These are phyloP conservation scores for Thuidium tamariscinum DNA, from an alignment of 225 moss, liverwort and hornwort genomes.

Conservation along the genomic window DNA sequence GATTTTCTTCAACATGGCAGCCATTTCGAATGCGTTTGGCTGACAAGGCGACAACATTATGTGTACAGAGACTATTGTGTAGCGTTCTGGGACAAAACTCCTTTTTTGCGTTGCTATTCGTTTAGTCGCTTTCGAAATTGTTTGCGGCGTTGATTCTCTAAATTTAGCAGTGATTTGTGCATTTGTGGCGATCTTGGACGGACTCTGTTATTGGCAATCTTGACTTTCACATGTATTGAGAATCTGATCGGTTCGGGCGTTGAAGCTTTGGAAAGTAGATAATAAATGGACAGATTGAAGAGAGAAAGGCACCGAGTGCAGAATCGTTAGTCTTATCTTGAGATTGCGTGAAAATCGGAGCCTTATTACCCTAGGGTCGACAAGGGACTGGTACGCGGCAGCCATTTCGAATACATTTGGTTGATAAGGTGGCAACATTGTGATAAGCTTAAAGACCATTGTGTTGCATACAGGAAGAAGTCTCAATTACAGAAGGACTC, in stretches of 20 bases:
- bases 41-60: background rate
- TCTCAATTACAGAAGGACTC: background rate
- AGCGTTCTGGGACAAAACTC: background rate
- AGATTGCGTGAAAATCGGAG: no score
- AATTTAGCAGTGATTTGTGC: background rate
- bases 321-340: background rate
- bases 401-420: background rate
- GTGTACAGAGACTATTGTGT: background rate
- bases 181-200: background rate
- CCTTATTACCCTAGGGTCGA: no score
- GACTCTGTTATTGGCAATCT: background rate
- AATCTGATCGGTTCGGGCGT: background rate
- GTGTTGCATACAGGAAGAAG: background rate
- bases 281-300: background rate
- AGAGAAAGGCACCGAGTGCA: background rate
- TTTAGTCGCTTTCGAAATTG: background rate
- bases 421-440: background rate
- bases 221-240: background rate
- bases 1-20: background rate
- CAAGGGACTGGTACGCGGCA: background rate
- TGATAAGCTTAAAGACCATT: background rate
- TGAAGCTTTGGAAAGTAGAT: background rate
- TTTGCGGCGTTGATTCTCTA: background rate
- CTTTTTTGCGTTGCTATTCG: background rate
- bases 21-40: background rate